Evolutionary conservation across 495 filamentous ascomycete species (phyloP), one percentile per base, ranked within the genome.

Genomic region (Lasiosphaeriaceae sp.): DNA sequence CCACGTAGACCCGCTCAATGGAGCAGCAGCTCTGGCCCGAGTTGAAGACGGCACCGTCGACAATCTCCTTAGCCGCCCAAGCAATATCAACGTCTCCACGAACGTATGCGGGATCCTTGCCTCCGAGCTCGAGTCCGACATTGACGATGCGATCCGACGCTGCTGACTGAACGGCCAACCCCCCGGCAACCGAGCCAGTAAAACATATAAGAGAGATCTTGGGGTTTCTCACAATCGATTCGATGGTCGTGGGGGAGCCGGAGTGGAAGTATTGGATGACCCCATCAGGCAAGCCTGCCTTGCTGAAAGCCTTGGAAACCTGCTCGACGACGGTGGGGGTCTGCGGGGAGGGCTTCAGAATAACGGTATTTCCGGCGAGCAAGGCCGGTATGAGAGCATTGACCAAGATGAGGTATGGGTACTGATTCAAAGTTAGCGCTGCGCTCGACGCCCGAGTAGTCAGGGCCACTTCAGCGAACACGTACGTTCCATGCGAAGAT

Each of bases 21-120:
- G 88, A 86, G 72, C 94, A 97, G 77, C 94, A 98, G 64, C 91
- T 96, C 71, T 98, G 94, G 20, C 94, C 94, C 29, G 90, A 95
- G 73, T 97, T 98, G 78, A 97, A 98, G 39, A 98, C 77, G 3
- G 92, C 90, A 3, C 93, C 91, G 64, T 96, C 92, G 26, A 96
- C 89, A 56, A 96, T 90, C 71, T 96, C 90, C 64, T 89, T 90
- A 1, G 92, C 92, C 1, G 87, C 92, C 92, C 91, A 96, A 26
- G 82, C 81, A 20, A 95, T 71, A 66, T 96, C 90, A 1, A 96
- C 90, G 68, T 97, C 93, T 12, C 78, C 81, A 51, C 92, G 80
- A 17, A 97, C 80, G 62, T 96, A 96, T 9, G 92, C 92, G 2
- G 92, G 90, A 68, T 96, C 93, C 59, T 97, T 97, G 39, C 92